phyloP scores from a whole-genome alignment of 345 rosid species.

The Anastatica hierochuntica region DNA sequence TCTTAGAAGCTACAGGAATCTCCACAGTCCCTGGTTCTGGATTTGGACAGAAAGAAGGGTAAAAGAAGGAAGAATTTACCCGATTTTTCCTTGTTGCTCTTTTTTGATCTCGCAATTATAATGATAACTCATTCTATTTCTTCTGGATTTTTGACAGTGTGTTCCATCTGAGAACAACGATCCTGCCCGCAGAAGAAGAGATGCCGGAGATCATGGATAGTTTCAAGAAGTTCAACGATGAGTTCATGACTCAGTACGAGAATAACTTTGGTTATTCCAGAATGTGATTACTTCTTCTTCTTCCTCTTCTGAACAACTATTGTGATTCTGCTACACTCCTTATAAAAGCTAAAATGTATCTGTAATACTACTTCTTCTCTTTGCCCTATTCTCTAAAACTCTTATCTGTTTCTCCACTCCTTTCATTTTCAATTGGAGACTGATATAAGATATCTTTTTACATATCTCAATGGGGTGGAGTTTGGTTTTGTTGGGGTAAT shows the following conservation, averaged over 20 bases:
- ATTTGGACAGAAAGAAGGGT: conserved; percentile 99
- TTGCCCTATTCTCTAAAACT: not conserved
- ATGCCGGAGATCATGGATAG: conserved; percentile 90
- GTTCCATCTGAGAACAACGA: conserved; percentile 91
- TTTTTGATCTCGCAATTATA: not conserved
- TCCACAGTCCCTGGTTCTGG: conserved; percentile 99
- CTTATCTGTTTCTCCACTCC: not conserved
- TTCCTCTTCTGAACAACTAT: not conserved
- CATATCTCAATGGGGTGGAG: too few relatives aligned
- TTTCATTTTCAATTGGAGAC: not conserved
- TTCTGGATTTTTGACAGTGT: conserved; percentile 37
- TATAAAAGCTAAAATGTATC: conserved; percentile 23
- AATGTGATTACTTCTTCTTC: conserved; percentile 37
- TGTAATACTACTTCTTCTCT: not conserved
- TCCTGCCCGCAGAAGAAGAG: conserved; percentile 89
- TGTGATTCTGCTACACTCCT: conserved; percentile 8
- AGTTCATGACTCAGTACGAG: conserved; percentile 87
- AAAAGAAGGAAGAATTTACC: too few relatives aligned
- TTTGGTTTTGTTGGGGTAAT: not conserved
- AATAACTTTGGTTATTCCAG: conserved; percentile 63
- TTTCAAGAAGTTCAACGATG: conserved; percentile 95
- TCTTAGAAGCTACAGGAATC: conserved; percentile 96
- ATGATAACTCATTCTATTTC: not conserved
- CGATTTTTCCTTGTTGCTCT: too few relatives aligned
- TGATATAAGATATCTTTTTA: not conserved